phyloP scores from a whole-genome alignment of 2,329 filamentous ascomycete species.

The Fusarium pilosicola region DNA sequence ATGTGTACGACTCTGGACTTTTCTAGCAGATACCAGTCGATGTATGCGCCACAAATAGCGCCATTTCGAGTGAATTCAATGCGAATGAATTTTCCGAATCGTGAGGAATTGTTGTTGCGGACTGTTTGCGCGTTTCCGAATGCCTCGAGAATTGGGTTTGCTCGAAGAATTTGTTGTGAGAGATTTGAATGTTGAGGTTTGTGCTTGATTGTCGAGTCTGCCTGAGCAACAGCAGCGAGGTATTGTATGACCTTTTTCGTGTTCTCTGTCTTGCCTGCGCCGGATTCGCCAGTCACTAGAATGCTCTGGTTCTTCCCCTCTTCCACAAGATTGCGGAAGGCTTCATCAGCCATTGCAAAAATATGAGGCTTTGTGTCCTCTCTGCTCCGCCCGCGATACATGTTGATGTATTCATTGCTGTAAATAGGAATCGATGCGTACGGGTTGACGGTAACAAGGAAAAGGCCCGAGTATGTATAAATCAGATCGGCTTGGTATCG shows the following conservation, averaged over 20 bases:
- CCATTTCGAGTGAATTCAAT: constrained; percentile 92
- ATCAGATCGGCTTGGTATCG: constrained; percentile 96
- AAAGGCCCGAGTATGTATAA: constrained; percentile 97
- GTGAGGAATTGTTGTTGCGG: constrained; percentile 96
- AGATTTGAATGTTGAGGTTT: constrained; percentile 79
- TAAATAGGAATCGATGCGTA: constrained; percentile 97
- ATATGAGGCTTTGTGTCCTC: constrained; percentile 98
- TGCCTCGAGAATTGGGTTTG: constrained; percentile 96
- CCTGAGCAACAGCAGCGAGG: constrained; percentile 89
- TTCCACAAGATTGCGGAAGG: constrained; percentile 93
- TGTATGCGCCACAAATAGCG: constrained; percentile 93
- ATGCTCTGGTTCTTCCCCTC: constrained; percentile 98
- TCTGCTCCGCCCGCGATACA: constrained; percentile 91
- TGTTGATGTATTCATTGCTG: constrained; percentile 94
- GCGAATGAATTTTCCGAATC: constrained; percentile 98
- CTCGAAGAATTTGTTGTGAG: constrained; percentile 94
- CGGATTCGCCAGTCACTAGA: constrained; percentile 96
- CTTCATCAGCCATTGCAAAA: constrained; percentile 96
- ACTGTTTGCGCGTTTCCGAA: constrained; percentile 99
- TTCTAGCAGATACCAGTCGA: constrained; percentile 97
- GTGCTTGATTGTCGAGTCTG: constrained; percentile 75
- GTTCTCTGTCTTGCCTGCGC: constrained; percentile 98
- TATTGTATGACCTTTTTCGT: constrained; percentile 99
- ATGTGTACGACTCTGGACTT: constrained; percentile 97
- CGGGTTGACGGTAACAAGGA: constrained; percentile 96